Conservation (phyloP, 306 rosid species). For the Fagus crenata region DNA sequence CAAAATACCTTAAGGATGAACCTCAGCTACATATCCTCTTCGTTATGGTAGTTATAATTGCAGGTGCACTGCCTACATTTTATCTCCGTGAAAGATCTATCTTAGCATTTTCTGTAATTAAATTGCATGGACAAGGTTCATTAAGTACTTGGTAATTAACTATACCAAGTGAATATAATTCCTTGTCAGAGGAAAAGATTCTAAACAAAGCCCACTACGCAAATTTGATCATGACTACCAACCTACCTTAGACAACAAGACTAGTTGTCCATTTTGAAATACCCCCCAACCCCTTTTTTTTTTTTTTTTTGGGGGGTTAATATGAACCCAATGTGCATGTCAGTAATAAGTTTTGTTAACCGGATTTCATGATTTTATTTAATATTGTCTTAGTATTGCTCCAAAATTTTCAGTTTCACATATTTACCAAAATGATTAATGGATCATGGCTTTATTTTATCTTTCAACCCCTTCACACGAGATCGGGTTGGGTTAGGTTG, state of each 20-base stretch:
- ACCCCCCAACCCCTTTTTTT: too few relatives aligned
- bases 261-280: neutral
- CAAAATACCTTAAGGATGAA: neutral
- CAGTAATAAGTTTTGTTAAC: too few relatives aligned
- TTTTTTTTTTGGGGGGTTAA: neutral
- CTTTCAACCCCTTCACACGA: neutral
- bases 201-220: neutral
- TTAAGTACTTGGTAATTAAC: neutral
- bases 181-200: neutral
- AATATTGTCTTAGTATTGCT: neutral
- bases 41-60: neutral
- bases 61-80: neutral
- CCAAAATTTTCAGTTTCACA: neutral
- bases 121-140: too few relatives aligned
- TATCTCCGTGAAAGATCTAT: neutral
- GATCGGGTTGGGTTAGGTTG: too few relatives aligned
- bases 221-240: neutral
- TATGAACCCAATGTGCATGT: neutral
- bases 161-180: too few relatives aligned
- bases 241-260: neutral
- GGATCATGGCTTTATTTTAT: neutral
- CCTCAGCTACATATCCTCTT: conserved; percentile 3
- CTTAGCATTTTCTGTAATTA: too few relatives aligned
- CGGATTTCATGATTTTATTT: too few relatives aligned
- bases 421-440: neutral